Conservation (phyloP, 2,329 filamentous ascomycete genomes). For the Calcarisporium arbuscula region DNA sequence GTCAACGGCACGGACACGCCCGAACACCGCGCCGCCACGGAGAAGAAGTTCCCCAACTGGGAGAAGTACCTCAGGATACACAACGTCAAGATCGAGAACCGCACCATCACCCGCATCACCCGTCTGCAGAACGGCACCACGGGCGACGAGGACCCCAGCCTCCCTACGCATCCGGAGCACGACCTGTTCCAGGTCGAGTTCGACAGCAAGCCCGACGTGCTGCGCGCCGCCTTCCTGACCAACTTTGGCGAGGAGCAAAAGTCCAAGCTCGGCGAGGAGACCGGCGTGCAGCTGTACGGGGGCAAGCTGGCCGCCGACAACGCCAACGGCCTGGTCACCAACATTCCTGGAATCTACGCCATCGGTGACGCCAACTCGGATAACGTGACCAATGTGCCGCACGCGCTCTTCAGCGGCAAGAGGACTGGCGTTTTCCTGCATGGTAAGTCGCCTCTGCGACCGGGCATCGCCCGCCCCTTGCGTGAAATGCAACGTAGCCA, state of each 20-base stretch:
- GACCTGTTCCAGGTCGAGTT: conserved; percentile 53
- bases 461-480: too few species aligned
- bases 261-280: conserved; percentile 37
- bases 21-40: conserved; percentile 30
- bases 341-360: conserved; percentile 47
- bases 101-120: conserved; percentile 41
- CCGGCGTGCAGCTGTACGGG: conserved; percentile 40
- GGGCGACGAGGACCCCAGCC: conserved; percentile 29
- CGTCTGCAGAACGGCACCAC: conserved; percentile 36
- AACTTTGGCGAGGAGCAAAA: conserved; percentile 41
- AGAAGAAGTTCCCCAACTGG: conserved; percentile 38
- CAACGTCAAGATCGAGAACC: conserved; percentile 49
- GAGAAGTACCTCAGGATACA: conserved; percentile 40
- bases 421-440: conserved; percentile 50
- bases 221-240: conserved; percentile 46
- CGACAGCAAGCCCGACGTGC: conserved; percentile 33
- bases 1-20: conserved; percentile 53
- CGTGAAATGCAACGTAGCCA: conserved; percentile 3
- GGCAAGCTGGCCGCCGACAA: conserved; percentile 37
- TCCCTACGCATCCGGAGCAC: conserved; percentile 39
- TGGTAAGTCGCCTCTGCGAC: too few species aligned
- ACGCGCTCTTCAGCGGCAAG: conserved; percentile 55
- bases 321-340: conserved; percentile 41
- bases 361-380: conserved; percentile 56
- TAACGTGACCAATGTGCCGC: conserved; percentile 53